phyloP scores from a whole-genome alignment of 441 rosid genomes.

The Rhodomyrtus psidioides region DNA sequence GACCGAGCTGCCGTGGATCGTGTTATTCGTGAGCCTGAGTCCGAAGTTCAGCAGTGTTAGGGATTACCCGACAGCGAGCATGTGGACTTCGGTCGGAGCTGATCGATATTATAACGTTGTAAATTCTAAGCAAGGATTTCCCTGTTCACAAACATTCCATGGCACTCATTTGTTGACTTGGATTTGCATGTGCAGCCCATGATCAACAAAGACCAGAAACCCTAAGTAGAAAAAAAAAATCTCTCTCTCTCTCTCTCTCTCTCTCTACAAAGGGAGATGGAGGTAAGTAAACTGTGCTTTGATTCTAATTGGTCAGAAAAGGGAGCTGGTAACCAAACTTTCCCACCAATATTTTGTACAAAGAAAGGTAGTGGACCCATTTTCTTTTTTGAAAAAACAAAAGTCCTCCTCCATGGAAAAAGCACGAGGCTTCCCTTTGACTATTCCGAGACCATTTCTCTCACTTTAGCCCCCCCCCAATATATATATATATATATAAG shows the following conservation, averaged over 20 bases:
- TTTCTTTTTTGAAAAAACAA: constrained; percentile 12
- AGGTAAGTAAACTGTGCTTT: constrained; percentile 11
- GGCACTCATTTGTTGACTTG: constrained; percentile 27
- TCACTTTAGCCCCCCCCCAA: not conserved
- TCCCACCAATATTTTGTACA: constrained; percentile 26
- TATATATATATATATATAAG: not conserved
- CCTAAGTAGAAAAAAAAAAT: not conserved
- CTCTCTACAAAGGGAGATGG: not conserved
- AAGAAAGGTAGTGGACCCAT: constrained; percentile 28
- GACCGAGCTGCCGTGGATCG: not conserved
- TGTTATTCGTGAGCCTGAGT: not conserved
- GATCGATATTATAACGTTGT: not conserved
- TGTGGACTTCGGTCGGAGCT: not conserved
- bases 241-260: not conserved
- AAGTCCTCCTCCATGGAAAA: constrained; percentile 32
- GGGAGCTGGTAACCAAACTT: constrained; percentile 54
- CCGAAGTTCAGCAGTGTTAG: not conserved
- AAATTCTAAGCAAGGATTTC: not conserved
- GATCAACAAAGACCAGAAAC: not conserved
- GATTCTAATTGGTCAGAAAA: constrained; percentile 28
- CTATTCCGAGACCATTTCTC: constrained; percentile 21
- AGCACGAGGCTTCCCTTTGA: constrained; percentile 27
- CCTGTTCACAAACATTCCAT: not conserved
- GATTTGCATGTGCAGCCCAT: constrained; percentile 18
- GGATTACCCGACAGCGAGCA: not conserved